Conservation (phyloP, 257 asterid genomes). For the Solanum neorickii region DNA sequence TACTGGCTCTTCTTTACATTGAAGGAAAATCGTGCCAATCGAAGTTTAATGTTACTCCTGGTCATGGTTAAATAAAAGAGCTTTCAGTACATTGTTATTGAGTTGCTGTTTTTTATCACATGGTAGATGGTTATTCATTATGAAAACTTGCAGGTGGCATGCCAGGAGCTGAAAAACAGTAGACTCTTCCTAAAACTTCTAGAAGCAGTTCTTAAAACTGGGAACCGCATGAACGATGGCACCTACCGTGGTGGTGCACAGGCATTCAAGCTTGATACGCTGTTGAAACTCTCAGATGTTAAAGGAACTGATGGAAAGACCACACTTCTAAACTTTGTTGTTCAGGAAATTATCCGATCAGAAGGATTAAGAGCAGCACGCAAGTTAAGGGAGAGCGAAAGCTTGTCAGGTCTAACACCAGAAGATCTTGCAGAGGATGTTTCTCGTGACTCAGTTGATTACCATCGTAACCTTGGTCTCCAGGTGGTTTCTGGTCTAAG, state of each 20-base stretch:
- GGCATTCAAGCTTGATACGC: conserved; percentile 71
- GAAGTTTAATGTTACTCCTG: conserved; percentile 8
- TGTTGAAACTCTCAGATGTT: conserved; percentile 55
- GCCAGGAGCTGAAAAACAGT: conserved; percentile 66
- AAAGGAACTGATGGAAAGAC: conserved; percentile 74
- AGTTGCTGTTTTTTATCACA: not conserved
- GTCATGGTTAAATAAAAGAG: conserved; percentile 29
- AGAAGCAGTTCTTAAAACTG: conserved; percentile 94
- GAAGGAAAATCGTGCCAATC: not conserved
- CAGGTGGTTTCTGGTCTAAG: conserved; percentile 65
- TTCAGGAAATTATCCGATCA: conserved; percentile 53
- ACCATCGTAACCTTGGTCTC: conserved; percentile 62
- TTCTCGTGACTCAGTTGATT: conserved; percentile 39
- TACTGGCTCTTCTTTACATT: not conserved
- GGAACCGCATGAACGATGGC: conserved; percentile 90
- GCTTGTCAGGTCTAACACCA: conserved; percentile 54
- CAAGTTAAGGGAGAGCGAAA: conserved; percentile 40
- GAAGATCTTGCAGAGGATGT: conserved; percentile 53
- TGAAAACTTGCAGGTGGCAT: conserved; percentile 58
- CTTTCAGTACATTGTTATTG: not conserved
- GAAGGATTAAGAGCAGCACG: conserved; percentile 69
- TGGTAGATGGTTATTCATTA: not conserved
- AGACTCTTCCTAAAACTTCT: conserved; percentile 82
- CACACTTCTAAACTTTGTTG: conserved; percentile 48
- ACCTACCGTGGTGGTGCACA: conserved; percentile 70